Evolutionary conservation across 2,329 filamentous ascomycete genomes (phyloP).

Genomic region (Claviceps pazoutovae): DNA sequence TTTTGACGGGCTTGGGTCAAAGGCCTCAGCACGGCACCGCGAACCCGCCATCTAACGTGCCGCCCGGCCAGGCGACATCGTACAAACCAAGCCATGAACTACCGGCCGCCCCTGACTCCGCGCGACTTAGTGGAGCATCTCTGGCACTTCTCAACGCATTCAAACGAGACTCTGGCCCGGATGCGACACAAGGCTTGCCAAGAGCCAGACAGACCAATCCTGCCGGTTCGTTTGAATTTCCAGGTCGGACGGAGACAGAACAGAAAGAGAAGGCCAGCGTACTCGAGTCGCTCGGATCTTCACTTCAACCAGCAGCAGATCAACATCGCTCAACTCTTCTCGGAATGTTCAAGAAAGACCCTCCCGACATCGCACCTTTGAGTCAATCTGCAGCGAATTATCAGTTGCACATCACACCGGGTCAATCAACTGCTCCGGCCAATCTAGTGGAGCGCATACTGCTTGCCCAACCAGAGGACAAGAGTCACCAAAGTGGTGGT

Average conservation of each 20-base stretch:
- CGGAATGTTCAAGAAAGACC: conserved; percentile 38
- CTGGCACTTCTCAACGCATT: conserved; percentile 32
- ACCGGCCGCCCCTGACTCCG: conserved; percentile 8
- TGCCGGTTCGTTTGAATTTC: not conserved
- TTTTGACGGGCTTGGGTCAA: conserved; percentile 27
- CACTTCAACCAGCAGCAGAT: conserved; percentile 11
- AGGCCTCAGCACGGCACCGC: conserved; percentile 6
- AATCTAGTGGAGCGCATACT: not conserved
- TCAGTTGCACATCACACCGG: not conserved
- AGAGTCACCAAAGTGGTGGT: not conserved
- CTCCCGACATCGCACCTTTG: not conserved
- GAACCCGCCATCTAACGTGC: not conserved
- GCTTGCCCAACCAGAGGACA: conserved; percentile 1
- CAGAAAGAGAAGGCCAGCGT: conserved; percentile 8
- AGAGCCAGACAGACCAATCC: not conserved
- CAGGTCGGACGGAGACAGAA: not conserved
- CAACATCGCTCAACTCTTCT: conserved; percentile 35
- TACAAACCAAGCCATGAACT: conserved; percentile 3
- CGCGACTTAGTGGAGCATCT: conserved; percentile 26
- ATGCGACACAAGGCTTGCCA: not conserved
- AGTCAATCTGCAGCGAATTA: not conserved
- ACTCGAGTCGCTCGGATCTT: conserved; percentile 16
- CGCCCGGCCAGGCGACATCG: not conserved
- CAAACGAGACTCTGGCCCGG: conserved; percentile 17
- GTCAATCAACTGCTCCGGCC: not conserved